Evolutionary conservation across 192 early-diverging fungal species (phyloP).

Genomic region (Entophlyctis helioformis): DNA sequence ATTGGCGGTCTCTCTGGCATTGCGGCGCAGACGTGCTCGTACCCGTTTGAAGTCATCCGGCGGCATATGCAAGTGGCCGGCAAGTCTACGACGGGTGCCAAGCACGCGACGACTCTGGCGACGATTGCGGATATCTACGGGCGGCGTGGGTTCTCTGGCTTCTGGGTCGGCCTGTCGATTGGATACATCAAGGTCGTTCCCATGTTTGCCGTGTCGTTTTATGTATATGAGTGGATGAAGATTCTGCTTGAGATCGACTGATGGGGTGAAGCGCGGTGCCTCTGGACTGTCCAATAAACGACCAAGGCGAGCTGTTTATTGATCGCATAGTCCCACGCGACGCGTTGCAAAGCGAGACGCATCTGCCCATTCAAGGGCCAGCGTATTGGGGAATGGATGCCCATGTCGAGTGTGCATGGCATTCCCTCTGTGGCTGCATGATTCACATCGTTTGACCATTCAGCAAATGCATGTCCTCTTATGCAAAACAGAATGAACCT

Average conservation of each 20-base stretch:
- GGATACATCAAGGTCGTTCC: constrained; percentile 93
- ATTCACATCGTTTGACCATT: too few relatives aligned
- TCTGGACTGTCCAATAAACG: too few relatives aligned
- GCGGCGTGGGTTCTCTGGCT: constrained; percentile 62
- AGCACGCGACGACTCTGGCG: constrained; percentile 24
- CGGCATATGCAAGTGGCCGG: constrained; percentile 30
- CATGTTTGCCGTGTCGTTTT: constrained; percentile 83
- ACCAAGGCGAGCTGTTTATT: too few relatives aligned
- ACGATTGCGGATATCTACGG: constrained; percentile 54
- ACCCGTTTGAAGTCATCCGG: constrained; percentile 80
- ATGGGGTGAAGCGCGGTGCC: too few relatives aligned
- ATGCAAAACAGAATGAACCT: too few relatives aligned
- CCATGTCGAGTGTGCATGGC: too few relatives aligned
- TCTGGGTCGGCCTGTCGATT: constrained; percentile 95
- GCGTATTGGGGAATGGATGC: too few relatives aligned
- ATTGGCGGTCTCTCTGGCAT: neutral
- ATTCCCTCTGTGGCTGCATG: too few relatives aligned
- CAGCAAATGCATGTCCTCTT: too few relatives aligned
- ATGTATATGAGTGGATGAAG: constrained; percentile 76
- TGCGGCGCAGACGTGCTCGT: constrained; percentile 75
- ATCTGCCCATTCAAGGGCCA: too few relatives aligned
- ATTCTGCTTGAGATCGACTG: constrained; percentile 23
- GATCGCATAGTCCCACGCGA: too few relatives aligned
- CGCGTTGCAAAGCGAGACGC: too few relatives aligned
- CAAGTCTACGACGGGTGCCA: neutral